Percentiles rank a stretch among this genome's conserved stretches.
phyloP scores from a whole-genome alignment of 306 rosid species.

The Psophocarpus tetragonolobus region DNA sequence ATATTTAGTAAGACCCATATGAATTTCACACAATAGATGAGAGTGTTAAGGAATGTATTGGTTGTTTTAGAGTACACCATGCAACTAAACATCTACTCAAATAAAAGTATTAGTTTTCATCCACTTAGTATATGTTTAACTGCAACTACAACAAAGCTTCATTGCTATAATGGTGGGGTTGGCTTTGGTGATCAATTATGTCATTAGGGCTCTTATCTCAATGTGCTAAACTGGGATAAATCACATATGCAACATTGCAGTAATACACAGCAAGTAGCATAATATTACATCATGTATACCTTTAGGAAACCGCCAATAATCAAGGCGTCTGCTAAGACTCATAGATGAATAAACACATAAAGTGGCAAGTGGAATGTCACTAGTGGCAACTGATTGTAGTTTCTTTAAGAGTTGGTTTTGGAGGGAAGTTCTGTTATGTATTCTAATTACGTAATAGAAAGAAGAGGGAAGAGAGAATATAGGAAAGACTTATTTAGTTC shows the following conservation, averaged over 20 bases:
- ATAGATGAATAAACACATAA: not conserved
- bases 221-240: constrained; percentile 3
- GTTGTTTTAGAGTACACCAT: not conserved
- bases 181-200: not conserved
- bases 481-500: not conserved
- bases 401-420: not conserved
- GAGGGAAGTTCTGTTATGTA: not conserved
- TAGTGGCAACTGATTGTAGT: not conserved
- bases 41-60: not conserved
- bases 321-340: not conserved
- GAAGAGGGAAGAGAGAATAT: not conserved
- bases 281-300: not conserved
- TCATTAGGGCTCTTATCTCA: constrained; percentile 7
- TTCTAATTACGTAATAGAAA: not conserved
- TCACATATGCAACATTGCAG: constrained; percentile 15
- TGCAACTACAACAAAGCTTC: not conserved
- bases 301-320: not conserved
- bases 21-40: not conserved
- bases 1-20: not conserved
- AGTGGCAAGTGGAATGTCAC: not conserved
- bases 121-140: not conserved
- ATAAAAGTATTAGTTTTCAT: not conserved
- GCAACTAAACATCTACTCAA: not conserved
- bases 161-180: not conserved
- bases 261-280: not conserved